A percentile compares a stretch with the other conserved stretches of the same genome.
Conservation (phyloP, 257 asterid species). For the Primulina tabacum region DNA sequence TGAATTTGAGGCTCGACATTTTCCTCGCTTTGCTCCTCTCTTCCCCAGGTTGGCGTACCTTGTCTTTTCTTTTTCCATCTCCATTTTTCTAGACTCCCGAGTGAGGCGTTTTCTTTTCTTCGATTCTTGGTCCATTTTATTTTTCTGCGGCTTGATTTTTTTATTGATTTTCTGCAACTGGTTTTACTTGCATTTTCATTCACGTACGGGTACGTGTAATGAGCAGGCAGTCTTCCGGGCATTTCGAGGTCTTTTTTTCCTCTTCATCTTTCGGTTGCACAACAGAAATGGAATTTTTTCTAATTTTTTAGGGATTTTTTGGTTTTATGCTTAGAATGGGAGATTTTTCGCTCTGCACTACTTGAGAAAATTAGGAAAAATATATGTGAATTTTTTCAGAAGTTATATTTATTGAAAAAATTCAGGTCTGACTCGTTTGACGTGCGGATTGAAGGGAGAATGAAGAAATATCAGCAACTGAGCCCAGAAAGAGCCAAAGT, state of each 20-base stretch:
- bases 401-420: constrained; percentile 8
- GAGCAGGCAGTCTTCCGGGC: background rate
- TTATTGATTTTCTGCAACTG: background rate
- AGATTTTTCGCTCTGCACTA: constrained; percentile 10
- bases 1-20: background rate
- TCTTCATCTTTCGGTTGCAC: background rate
- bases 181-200: constrained; percentile 13
- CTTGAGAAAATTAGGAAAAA: background rate
- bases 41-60: constrained; percentile 9
- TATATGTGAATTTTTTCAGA: constrained; percentile 9
- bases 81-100: background rate
- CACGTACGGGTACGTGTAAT: background rate
- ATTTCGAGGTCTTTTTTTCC: background rate
- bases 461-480: constrained; percentile 58
- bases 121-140: background rate
- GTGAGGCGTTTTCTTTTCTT: background rate
- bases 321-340: background rate
- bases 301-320: background rate
- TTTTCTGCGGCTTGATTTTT: background rate
- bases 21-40: constrained; percentile 2
- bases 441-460: constrained; percentile 42
- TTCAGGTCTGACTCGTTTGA: constrained; percentile 15
- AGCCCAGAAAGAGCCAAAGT: constrained; percentile 94
- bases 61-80: background rate
- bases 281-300: background rate